Evolutionary conservation across 2,329 filamentous ascomycete species (phyloP), one percentile per base, ranked within the genome.

Genomic region (Neoarthrinium moseri): DNA sequence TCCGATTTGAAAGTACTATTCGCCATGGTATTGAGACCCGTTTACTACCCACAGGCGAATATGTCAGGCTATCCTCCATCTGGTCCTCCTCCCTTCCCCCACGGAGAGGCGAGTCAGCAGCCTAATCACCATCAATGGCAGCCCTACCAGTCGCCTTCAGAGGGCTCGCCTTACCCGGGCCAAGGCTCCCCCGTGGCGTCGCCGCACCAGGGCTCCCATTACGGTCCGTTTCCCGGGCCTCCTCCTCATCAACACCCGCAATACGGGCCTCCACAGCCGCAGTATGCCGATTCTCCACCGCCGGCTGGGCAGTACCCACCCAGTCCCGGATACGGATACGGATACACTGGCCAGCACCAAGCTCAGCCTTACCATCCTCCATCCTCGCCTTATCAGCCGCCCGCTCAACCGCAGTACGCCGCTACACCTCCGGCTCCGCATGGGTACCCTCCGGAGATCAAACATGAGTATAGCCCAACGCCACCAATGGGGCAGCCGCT

Each of bases 251-350:
- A 32, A 30, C 8, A 24, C 8, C 15, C 37, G 5, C 23, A 26
- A 4, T 44, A 44, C 22, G 20, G 29, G 5, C 41, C 30, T 22
- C 41, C 32, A 20, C 41, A 44, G 23, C 41, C 41, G n/a, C 41
- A 44, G 30, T 44, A 44, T 26, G 21, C 41, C 21, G 32, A 15
- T 12, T 27, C 30, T 13, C 29, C 41, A 24, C 39, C 38, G n/a
- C 23, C 39, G 29, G 39, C 39, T 43, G 39, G 27, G 39, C 39
- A 43, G 29, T 35, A 36, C 21, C 30, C 41, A 36, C 41, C 23
- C 18, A 35, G 18, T 11, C 38, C 38, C 17, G 38, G 38, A 3
- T 20, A 29, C 26, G 38, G 38, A 8, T 4, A 23, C 8, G 17
- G 32, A 5, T 10, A 6, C 32, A 30, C 12, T 15, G 18, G 18